Conservation (phyloP, 495 filamentous ascomycete genomes). For the Extremus antarcticus region DNA sequence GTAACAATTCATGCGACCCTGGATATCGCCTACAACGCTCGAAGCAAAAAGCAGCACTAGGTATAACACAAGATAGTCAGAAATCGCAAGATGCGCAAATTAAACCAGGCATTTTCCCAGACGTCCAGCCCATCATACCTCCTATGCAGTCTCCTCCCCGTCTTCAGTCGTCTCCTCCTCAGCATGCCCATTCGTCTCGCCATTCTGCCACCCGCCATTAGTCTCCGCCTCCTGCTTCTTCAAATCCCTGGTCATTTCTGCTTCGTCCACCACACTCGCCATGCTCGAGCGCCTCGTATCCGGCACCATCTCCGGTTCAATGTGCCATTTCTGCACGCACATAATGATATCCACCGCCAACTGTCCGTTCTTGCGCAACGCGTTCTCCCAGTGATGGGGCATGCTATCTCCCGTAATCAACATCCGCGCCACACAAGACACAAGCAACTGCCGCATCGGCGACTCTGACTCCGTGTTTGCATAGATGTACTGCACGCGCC, state of each 20-base stretch:
- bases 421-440: constrained; percentile 33
- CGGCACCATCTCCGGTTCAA: constrained; percentile 33
- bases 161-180: too few relatives aligned
- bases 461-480: constrained; percentile 36
- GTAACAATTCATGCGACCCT: too few relatives aligned
- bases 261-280: constrained; percentile 22
- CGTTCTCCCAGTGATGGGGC: constrained; percentile 39
- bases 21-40: too few relatives aligned
- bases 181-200: constrained; percentile 1
- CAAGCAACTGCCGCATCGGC: constrained; percentile 39
- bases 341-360: constrained; percentile 39
- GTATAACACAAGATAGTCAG: too few relatives aligned
- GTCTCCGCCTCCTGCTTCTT: constrained; percentile 22
- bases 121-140: too few relatives aligned
- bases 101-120: too few relatives aligned
- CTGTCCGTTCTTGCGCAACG: constrained; percentile 38
- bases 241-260: constrained; percentile 23
- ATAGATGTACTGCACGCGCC: constrained; percentile 43
- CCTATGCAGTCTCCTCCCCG: too few relatives aligned
- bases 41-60: too few relatives aligned
- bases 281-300: constrained; percentile 35
- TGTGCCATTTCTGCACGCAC: constrained; percentile 38
- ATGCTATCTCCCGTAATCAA: constrained; percentile 33
- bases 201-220: constrained; percentile 6
- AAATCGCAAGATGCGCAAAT: too few relatives aligned